These are phyloP conservation scores for Periconia sp. DNA, from an alignment of 2,329 filamentous ascomycete genomes.

Conservation along the genomic window DNA sequence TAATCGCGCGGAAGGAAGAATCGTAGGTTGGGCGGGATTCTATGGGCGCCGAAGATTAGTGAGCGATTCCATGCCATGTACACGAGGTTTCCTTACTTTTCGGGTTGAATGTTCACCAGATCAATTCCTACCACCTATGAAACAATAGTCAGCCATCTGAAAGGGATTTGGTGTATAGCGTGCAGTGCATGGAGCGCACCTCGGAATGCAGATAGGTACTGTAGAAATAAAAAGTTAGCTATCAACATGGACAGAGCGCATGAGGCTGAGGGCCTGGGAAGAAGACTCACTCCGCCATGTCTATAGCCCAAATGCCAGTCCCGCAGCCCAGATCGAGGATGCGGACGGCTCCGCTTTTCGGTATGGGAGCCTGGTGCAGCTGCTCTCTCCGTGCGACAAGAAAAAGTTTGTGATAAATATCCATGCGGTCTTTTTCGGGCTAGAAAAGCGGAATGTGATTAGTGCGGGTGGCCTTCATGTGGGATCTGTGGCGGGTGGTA, in stretches of 20 bases:
- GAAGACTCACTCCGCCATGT: constrained; percentile 71
- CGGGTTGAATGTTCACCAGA: constrained; percentile 63
- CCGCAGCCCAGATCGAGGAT: constrained; percentile 76
- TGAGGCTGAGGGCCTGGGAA: constrained; percentile 7
- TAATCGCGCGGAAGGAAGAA: constrained; percentile 74
- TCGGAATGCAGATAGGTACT: constrained; percentile 60
- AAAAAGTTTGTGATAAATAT: constrained; percentile 80
- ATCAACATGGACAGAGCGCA: constrained; percentile 9
- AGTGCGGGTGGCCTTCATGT: constrained; percentile 4
- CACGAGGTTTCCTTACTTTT: constrained; percentile 49
- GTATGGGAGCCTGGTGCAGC: constrained; percentile 49
- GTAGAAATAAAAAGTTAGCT: constrained; percentile 32
- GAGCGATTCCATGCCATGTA: constrained; percentile 40
- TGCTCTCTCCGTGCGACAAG: constrained; percentile 61
- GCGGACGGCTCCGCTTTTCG: constrained; percentile 45
- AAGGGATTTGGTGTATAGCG: constrained; percentile 9
- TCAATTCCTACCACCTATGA: constrained; percentile 61
- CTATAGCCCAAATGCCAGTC: constrained; percentile 88
- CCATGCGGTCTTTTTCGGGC: constrained; percentile 74
- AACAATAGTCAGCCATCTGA: constrained; percentile 26
- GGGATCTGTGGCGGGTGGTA: background rate
- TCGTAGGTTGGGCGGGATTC: constrained; percentile 69
- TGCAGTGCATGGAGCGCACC: constrained; percentile 30
- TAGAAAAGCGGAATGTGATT: constrained; percentile 36
- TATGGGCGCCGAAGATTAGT: constrained; percentile 44